phyloP scores from a whole-genome alignment of 805 yeast genomes.

The Yarrowia sp. region DNA sequence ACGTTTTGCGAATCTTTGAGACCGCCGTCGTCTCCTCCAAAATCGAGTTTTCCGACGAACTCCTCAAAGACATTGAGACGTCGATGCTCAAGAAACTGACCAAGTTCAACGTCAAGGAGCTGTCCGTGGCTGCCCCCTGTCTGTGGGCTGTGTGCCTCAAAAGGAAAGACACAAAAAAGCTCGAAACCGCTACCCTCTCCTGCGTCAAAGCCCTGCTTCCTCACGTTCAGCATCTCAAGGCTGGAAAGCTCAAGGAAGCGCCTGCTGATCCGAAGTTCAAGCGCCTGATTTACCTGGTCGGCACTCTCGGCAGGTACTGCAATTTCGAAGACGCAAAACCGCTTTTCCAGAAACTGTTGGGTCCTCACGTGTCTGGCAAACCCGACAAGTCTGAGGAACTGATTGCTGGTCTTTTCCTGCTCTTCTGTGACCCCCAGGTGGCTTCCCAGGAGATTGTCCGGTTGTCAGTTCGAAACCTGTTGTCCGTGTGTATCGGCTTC shows the following conservation, averaged over 20 bases:
- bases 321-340: constrained; percentile 59
- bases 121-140: constrained; percentile 78
- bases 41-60: constrained; percentile 36
- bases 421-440: constrained; percentile 58
- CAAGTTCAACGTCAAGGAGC: constrained; percentile 51
- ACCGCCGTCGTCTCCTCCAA: constrained; percentile 53
- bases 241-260: constrained; percentile 40
- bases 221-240: constrained; percentile 50
- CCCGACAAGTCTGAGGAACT: constrained; percentile 13
- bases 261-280: constrained; percentile 56
- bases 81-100: constrained; percentile 39
- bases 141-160: constrained; percentile 62
- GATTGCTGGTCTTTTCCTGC: constrained; percentile 4
- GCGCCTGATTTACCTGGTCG: constrained; percentile 67
- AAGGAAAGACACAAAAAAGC: constrained; percentile 56
- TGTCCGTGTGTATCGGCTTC: constrained; percentile 65
- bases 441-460: constrained; percentile 53
- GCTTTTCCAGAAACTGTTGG: constrained; percentile 46
- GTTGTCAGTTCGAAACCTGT: constrained; percentile 63
- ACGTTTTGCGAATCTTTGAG: constrained; percentile 60
- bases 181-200: constrained; percentile 70
- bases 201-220: constrained; percentile 62
- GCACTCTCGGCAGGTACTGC: constrained; percentile 75
- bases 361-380: neutral
- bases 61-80: constrained; percentile 20